A percentile compares a stretch with the other conserved stretches of the same genome.
phyloP scores from a whole-genome alignment of 495 filamentous ascomycete genomes.

The Copromyces sp. region DNA sequence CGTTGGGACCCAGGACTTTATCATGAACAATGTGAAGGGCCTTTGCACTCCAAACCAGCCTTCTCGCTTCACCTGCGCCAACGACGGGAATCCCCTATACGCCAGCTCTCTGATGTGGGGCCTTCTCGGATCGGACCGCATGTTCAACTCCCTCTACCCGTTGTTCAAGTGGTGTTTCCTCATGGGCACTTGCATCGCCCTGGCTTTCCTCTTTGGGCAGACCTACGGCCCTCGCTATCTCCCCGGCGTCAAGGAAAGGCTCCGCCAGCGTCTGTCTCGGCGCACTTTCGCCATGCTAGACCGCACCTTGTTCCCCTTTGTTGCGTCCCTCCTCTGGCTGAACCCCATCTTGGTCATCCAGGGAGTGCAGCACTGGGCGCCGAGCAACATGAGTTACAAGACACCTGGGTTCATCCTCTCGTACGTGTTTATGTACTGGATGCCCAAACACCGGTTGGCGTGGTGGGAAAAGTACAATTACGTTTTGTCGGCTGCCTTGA shows the following conservation, averaged over 20 bases:
- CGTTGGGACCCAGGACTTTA: constrained; percentile 22
- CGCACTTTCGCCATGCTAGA: constrained; percentile 17
- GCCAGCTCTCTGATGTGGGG: constrained; percentile 26
- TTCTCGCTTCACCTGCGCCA: constrained; percentile 23
- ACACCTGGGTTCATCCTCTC: constrained; percentile 23
- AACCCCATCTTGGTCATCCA: constrained; percentile 24
- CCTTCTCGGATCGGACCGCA: constrained; percentile 26
- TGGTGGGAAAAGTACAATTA: constrained; percentile 47
- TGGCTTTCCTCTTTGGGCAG: constrained; percentile 22
- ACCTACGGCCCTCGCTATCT: constrained; percentile 22
- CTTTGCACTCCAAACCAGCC: constrained; percentile 21
- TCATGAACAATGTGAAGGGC: constrained; percentile 19
- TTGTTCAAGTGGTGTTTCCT: constrained; percentile 33
- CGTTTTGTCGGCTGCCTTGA: constrained; percentile 26
- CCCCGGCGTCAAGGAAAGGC: constrained; percentile 18
- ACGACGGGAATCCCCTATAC: constrained; percentile 23
- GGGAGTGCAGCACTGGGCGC: constrained; percentile 26
- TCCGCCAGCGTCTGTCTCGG: constrained; percentile 12
- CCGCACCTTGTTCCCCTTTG: constrained; percentile 18
- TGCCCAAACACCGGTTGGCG: constrained; percentile 13
- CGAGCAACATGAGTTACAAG: constrained; percentile 22
- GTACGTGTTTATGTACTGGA: constrained; percentile 23
- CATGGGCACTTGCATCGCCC: constrained; percentile 23
- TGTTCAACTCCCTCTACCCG: constrained; percentile 29
- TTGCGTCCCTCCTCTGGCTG: constrained; percentile 20